These are phyloP conservation scores for Lactarius quietus DNA, from an alignment of 768 basidiomycete species.

Conservation along the genomic window DNA sequence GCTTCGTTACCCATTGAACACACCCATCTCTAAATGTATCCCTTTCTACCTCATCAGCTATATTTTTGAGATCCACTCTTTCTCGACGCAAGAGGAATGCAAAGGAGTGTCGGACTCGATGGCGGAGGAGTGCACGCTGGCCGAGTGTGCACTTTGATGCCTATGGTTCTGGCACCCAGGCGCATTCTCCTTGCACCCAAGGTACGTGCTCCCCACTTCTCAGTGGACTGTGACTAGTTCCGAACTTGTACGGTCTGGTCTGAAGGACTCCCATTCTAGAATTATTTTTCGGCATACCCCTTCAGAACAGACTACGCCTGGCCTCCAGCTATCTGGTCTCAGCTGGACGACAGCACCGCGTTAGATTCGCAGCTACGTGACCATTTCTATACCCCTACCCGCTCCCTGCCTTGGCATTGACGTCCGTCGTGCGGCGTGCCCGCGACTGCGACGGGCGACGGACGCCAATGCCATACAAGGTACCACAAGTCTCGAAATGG, in stretches of 20 bases:
- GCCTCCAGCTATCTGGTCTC: background rate
- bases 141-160: conserved; percentile 4
- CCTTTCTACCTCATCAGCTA: background rate
- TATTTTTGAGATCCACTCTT: background rate
- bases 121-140: conserved; percentile 8
- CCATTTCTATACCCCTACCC: background rate
- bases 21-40: background rate
- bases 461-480: conserved; percentile 5
- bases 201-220: background rate
- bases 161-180: background rate
- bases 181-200: background rate
- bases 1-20: background rate
- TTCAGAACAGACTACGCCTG: background rate
- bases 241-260: background rate
- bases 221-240: background rate
- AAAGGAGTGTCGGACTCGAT: background rate
- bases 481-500: conserved; percentile 1
- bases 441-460: conserved; percentile 19
- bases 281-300: too few species aligned
- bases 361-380: background rate
- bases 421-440: conserved; percentile 8
- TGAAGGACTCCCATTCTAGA: background rate
- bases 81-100: background rate
- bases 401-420: conserved; percentile 6
- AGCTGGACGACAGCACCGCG: background rate